Percentiles rank a stretch among this genome's conserved stretches.
Conservation (phyloP, 495 filamentous ascomycete species). For the Astrothelium subdiscretum region DNA sequence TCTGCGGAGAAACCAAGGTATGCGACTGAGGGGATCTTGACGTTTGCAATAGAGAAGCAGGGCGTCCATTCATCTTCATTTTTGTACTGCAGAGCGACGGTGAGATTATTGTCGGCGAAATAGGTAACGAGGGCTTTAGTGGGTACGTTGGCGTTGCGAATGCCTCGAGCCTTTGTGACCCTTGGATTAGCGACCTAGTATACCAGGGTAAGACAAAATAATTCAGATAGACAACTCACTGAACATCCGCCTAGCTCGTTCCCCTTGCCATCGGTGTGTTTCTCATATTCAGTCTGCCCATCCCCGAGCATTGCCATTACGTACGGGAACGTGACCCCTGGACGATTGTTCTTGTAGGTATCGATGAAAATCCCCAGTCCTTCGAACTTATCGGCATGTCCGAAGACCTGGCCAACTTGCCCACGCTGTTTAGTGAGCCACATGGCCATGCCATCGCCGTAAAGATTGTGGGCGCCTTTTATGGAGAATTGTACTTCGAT, state of each 20-base stretch:
- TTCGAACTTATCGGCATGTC: constrained; percentile 77
- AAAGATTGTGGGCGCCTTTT: constrained; percentile 67
- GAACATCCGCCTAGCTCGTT: constrained; percentile 93
- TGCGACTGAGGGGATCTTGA: constrained; percentile 75
- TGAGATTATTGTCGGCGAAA: constrained; percentile 89
- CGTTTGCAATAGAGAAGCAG: constrained; percentile 63
- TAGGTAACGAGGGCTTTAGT: constrained; percentile 87
- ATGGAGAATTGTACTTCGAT: constrained; percentile 95
- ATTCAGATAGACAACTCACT: constrained; percentile 41
- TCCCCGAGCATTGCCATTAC: constrained; percentile 98
- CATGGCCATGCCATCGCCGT: constrained; percentile 95
- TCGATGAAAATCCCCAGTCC: constrained; percentile 96
- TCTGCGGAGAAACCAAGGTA: constrained; percentile 95
- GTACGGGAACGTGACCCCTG: constrained; percentile 90
- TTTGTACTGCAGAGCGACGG: constrained; percentile 91
- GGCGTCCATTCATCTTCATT: constrained; percentile 72
- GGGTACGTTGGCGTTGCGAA: constrained; percentile 62
- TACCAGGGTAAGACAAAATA: too few species aligned
- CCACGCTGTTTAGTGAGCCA: constrained; percentile 95
- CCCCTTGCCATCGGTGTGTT: constrained; percentile 87
- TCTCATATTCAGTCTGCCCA: constrained; percentile 79
- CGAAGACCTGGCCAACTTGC: constrained; percentile 74
- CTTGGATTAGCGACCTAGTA: too few species aligned
- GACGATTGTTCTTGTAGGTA: constrained; percentile 99
- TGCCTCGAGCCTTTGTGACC: constrained; percentile 57